These are phyloP conservation scores for Yamadazyma pseudoaaseri DNA, from an alignment of 1,139 yeast genomes.

Conservation along the genomic window DNA sequence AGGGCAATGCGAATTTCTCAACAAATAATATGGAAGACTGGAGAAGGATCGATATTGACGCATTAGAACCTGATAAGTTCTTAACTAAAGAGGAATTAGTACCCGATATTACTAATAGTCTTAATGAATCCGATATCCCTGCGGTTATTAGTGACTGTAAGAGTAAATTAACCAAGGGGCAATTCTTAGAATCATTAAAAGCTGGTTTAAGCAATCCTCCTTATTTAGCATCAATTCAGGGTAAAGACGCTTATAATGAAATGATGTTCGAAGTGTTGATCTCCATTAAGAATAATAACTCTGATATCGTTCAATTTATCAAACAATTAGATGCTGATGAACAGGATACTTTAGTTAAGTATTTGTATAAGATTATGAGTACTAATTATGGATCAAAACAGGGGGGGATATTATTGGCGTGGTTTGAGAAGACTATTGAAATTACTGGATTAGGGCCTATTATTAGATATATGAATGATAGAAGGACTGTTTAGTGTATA, in stretches of 20 bases:
- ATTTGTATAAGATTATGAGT: slow-evolving; percentile 83
- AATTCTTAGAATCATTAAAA: slow-evolving; percentile 63
- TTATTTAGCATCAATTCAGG: slow-evolving; percentile 65
- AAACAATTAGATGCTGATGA: slow-evolving; percentile 59
- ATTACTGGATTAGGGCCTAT: slow-evolving; percentile 87
- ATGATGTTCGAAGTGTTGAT: slow-evolving; percentile 75
- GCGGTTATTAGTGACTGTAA: slow-evolving; percentile 59
- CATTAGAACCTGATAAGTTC: slow-evolving; percentile 78
- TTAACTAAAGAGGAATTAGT: slow-evolving; percentile 62
- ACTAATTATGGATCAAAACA: slow-evolving; percentile 76
- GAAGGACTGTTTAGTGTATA: slow-evolving; percentile 66
- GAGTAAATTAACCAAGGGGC: slow-evolving; percentile 67
- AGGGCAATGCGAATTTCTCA: no score
- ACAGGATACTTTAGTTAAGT: slow-evolving; percentile 78
- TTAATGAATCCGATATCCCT: slow-evolving; percentile 52
- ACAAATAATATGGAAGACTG: slow-evolving; percentile 51
- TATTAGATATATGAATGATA: slow-evolving; percentile 80
- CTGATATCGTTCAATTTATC: slow-evolving; percentile 63
- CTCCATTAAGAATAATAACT: slow-evolving; percentile 62
- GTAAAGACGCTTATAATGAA: slow-evolving; percentile 48
- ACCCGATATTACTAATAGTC: slow-evolving; percentile 50
- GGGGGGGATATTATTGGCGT: slow-evolving; percentile 80
- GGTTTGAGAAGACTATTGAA: slow-evolving; percentile 92
- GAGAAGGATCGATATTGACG: slow-evolving; percentile 92
- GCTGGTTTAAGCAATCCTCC: slow-evolving; percentile 74